phyloP scores from a whole-genome alignment of 108 stramenopile genomes.

The Pseudonitzschia multiseries region DNA sequence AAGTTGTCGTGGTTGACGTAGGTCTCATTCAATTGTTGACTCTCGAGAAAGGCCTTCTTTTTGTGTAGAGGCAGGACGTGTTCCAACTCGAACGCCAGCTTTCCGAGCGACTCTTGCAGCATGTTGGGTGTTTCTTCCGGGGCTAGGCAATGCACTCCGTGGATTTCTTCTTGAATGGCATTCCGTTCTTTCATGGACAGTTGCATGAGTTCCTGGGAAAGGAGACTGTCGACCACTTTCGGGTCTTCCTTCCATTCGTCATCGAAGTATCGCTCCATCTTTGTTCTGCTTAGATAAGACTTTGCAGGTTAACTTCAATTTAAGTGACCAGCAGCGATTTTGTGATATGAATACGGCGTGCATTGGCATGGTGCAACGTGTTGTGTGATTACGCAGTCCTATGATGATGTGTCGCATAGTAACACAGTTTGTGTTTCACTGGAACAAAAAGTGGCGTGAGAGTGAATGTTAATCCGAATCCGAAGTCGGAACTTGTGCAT shows the following conservation, averaged over 20 bases:
- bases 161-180: slow-evolving; percentile 12
- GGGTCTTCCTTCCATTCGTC: slow-evolving; percentile 10
- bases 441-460: no score
- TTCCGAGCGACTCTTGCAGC: background rate
- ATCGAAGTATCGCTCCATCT: no score
- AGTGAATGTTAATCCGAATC: no score
- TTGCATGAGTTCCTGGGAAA: background rate
- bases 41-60: background rate
- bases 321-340: no score
- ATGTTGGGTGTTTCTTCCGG: background rate
- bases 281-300: no score
- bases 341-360: no score
- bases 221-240: background rate
- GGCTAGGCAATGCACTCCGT: background rate
- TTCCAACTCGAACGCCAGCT: background rate
- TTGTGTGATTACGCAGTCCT: no score
- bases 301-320: no score
- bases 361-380: no score
- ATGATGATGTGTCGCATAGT: no score
- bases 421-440: no score
- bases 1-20: slow-evolving; percentile 30
- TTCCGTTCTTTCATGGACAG: slow-evolving; percentile 10
- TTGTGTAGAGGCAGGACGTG: background rate
- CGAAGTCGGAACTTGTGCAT: no score
- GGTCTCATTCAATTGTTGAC: background rate